Percentiles rank a stretch among this genome's conserved stretches.
Conservation (phyloP, 164 flowering plant genomes). For the Aristolochia contorta region DNA sequence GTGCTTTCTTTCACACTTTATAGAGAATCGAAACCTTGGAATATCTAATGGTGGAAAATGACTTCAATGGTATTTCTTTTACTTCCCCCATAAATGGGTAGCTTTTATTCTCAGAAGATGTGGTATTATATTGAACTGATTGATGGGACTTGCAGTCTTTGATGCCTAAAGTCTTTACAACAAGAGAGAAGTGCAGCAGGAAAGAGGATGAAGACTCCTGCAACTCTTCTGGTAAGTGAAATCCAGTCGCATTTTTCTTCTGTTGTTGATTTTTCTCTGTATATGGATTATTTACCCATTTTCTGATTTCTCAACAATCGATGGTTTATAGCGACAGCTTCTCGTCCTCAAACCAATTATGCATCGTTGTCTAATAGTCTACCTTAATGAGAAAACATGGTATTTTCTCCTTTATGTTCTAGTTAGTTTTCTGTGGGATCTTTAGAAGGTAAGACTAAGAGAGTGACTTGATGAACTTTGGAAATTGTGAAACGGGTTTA, state of each 20-base stretch:
- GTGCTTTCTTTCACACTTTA: no score
- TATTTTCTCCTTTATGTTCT: no score
- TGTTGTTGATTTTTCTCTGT: neutral
- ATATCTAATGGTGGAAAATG: constrained; percentile 1
- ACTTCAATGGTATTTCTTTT: neutral
- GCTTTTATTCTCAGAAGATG: neutral
- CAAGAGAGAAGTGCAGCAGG: constrained; percentile 11
- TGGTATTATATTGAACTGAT: neutral
- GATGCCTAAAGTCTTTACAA: constrained; percentile 13
- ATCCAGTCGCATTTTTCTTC: neutral
- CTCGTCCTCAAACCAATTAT: no score
- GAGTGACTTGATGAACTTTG: no score
- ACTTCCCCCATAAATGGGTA: neutral
- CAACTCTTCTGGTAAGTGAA: constrained; percentile 12
- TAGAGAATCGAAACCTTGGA: constrained; percentile 1
- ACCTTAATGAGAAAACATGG: no score
- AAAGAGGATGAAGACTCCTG: constrained; percentile 5
- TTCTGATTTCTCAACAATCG: no score
- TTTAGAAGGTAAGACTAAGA: no score
- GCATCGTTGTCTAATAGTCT: no score
- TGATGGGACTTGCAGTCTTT: constrained; percentile 13
- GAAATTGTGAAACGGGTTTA: no score
- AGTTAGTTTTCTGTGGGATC: no score
- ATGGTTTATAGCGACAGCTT: no score
- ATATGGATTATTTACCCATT: no score